phyloP scores from a whole-genome alignment of 202 grass and related monocot genomes.

The Digitaria exilis region DNA sequence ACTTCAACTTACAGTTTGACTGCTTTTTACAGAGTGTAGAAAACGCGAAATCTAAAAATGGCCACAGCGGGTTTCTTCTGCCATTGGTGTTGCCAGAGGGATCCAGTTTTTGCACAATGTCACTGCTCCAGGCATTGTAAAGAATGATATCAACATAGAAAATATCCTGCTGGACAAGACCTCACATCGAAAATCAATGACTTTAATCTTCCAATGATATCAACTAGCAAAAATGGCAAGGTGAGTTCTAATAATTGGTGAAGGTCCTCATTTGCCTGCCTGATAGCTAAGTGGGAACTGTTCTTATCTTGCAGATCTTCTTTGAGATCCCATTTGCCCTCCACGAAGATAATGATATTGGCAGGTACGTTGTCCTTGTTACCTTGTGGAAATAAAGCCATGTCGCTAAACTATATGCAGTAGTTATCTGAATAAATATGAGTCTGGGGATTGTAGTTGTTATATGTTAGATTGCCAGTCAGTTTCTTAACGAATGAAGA shows the following conservation, averaged over 20 bases:
- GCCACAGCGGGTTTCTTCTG: conserved; percentile 76
- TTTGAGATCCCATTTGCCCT: conserved; percentile 57
- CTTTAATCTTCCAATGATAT: conserved; percentile 73
- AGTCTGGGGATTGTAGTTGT: conserved; percentile 28
- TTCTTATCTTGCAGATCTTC: conserved; percentile 59
- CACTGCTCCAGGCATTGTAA: conserved; percentile 60
- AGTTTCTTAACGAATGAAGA: not conserved
- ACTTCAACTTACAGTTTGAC: conserved; percentile 7
- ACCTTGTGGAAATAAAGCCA: conserved; percentile 28
- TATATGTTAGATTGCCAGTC: conserved; percentile 29
- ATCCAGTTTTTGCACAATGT: conserved; percentile 89
- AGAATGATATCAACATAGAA: conserved; percentile 69
- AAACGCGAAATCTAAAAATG: conserved; percentile 96
- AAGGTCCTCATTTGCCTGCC: conserved; percentile 18
- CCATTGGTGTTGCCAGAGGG: conserved; percentile 72
- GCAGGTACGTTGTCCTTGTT: conserved; percentile 62
- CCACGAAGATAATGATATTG: conserved; percentile 49
- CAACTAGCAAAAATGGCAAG: conserved; percentile 79
- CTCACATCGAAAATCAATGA: conserved; percentile 79
- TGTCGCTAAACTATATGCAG: conserved; percentile 21
- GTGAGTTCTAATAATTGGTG: conserved; percentile 37
- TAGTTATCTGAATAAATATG: conserved; percentile 3
- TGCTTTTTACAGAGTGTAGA: conserved; percentile 73
- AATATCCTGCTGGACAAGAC: conserved; percentile 86
- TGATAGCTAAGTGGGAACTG: conserved; percentile 37